Evolutionary conservation across 192 early-diverging fungal species (phyloP).

Genomic region (Coemansia sp.): DNA sequence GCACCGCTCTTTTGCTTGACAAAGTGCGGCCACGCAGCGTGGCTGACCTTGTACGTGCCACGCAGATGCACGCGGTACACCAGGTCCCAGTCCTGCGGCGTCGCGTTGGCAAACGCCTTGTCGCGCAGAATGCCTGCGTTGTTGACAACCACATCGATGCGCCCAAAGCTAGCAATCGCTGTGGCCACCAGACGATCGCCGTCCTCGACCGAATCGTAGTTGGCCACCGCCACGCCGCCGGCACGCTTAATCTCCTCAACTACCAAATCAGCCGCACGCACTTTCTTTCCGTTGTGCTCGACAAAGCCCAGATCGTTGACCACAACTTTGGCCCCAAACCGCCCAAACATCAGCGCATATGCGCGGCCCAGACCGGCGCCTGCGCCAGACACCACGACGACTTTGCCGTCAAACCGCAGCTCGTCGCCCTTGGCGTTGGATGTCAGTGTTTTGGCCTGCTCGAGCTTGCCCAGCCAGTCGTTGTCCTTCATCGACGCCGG

Average conservation of each 20-base stretch:
- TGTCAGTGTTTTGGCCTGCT: conserved; percentile 68
- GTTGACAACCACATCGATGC: conserved; percentile 86
- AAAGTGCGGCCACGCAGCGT: conserved; percentile 96
- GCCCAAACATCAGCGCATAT: conserved; percentile 82
- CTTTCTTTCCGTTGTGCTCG: conserved; percentile 45
- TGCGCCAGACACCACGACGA: conserved; percentile 88
- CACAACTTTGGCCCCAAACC: conserved; percentile 84
- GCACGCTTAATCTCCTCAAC: conserved; percentile 76
- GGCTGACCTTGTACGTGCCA: conserved; percentile 91
- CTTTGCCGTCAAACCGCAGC: conserved; percentile 74
- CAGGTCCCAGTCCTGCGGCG: conserved; percentile 93
- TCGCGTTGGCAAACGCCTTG: conserved; percentile 88
- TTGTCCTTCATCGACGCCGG: conserved; percentile 75
- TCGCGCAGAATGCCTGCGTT: conserved; percentile 98
- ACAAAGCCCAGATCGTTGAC: conserved; percentile 85
- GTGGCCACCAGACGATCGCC: conserved; percentile 92
- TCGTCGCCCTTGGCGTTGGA: conserved; percentile 60
- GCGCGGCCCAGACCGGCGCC: conserved; percentile 91
- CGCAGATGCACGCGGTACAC: conserved; percentile 88
- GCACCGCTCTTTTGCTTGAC: conserved; percentile 91
- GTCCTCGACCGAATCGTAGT: conserved; percentile 94
- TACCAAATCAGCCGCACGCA: conserved; percentile 68
- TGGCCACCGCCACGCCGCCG: conserved; percentile 90
- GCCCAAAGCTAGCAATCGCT: conserved; percentile 80
- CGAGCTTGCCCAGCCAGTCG: conserved; percentile 78